Evolutionary conservation across 805 yeast genomes (phyloP), one percentile per base, ranked within the genome.

Genomic region (Saccharomycopsis sp.): DNA sequence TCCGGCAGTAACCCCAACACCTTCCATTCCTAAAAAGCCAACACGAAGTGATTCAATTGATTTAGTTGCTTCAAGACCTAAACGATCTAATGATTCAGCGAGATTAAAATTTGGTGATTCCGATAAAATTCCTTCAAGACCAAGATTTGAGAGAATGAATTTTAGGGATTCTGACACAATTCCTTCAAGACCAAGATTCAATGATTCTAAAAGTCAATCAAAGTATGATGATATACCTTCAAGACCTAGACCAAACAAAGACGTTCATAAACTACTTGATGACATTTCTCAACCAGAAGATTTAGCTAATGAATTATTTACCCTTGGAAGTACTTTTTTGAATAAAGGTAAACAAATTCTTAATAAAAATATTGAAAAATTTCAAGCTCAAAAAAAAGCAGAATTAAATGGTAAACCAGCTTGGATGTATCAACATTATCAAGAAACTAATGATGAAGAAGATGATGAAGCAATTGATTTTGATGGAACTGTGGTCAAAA

Each of bases 401-500:
- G 64, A 63, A 20, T 21, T 31, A 12, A 30, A 29, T 37, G 66
- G 63, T 4, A 55, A 53, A 48, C 94, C 94, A 0, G 74, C 78
- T 1, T 84, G 94, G 94, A 78, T 84, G 87, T 67, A 62, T 42
- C 69, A 73, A 45, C 78, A 72, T 50, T 63, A 59, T 12, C 61
- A 52, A 49, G 42, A 47, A 41, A 60, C 61, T 14, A 64, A 51
- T 30, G 66, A 62, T 17, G 68, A 70, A 23, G 72, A 67, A 41
- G 60, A 64, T 1, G 63, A 67, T 12, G 73, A 67, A 13, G 34
- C 37, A 5, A 33, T 42, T 15, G 49, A 45, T 31, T 45, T 45
- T 38, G 49, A 45, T 29, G 44, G 46, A 2, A 32, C 44, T 12
- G 36, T 45, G 5, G 18, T 45, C n/a, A 31, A 33, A 18, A 25